Evolutionary conservation across 345 rosid genomes (phyloP), one percentile per base, ranked within the genome.

Genomic region (Firmiana major): DNA sequence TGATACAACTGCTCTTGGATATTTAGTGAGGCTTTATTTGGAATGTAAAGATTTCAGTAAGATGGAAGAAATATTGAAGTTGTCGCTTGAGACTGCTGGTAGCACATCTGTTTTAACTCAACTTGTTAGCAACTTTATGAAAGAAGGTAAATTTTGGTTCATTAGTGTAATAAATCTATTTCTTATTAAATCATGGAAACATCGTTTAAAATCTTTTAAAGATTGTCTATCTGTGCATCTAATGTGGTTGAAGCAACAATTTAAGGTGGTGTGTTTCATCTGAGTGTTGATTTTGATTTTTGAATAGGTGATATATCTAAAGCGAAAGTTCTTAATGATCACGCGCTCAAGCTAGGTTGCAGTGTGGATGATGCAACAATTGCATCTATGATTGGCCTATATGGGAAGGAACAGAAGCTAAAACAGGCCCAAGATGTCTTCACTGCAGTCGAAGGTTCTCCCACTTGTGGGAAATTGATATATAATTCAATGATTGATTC

Each of bases 401-500:
- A 87, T 75, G 93, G 91, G 78, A 88, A 83, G 77, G 86, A 80
- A 77, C 81, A 80, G 75, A 89, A 80, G 74, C 84, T 90, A 71
- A 79, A 87, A 73, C 81, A 80, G 80, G 97, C 92, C 7, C 84
- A 82, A 74, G 88, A 82, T 66, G 74, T 88, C 80, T 90, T 88
- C 82, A 63, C 67, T 46, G 81, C 84, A 80, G 86, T 77, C 54
- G 74, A 81, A 60, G 90, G 81, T 81, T 87, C 87, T 80, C 80
- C 78, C 74, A 73, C 31, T 58, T 73, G 59, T 28, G 85, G 87
- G 63, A 88, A 84, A 81, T 79, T 84, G 49, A 82, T 86, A 70
- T 69, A 84, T 75, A 88, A 82, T 70, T 81, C 95, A 79, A 90
- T 93, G 91, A 85, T 90, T 75, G 89, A 87, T 81, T 87, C 89